A percentile compares a stretch with the other conserved stretches of the same genome.
phyloP scores from a whole-genome alignment of 1,139 yeast species.

The Diutina mesorugosa region DNA sequence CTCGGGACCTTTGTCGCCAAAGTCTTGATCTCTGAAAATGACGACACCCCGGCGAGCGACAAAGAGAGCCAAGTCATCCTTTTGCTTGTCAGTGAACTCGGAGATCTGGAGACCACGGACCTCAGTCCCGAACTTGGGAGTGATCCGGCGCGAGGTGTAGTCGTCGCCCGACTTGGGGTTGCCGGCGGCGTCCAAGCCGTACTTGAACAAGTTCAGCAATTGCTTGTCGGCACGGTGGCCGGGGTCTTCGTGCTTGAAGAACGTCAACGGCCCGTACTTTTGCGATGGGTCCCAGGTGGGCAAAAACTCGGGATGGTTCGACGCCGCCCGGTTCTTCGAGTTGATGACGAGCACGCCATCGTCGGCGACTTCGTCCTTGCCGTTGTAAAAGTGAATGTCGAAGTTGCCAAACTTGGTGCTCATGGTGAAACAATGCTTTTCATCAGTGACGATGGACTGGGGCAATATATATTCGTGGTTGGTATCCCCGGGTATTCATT shows the following conservation, averaged over 20 bases:
- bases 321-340: conserved; percentile 10
- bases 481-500: background rate
- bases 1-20: conserved; percentile 42
- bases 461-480: background rate
- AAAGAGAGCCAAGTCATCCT: conserved; percentile 51
- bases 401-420: conserved; percentile 8
- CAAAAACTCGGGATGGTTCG: conserved; percentile 23
- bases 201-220: conserved; percentile 36
- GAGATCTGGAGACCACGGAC: conserved; percentile 48
- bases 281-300: conserved; percentile 39
- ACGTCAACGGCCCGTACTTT: conserved; percentile 30
- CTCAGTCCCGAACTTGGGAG: conserved; percentile 61
- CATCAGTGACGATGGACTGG: background rate
- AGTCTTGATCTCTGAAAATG: conserved; percentile 55
- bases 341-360: conserved; percentile 18
- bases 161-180: background rate
- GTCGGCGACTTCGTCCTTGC: conserved; percentile 13
- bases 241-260: conserved; percentile 38
- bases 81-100: conserved; percentile 34
- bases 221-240: conserved; percentile 46
- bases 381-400: conserved; percentile 18
- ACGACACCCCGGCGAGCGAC: conserved; percentile 60
- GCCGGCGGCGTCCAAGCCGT: conserved; percentile 8
- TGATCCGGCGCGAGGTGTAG: conserved; percentile 14
- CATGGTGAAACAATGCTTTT: background rate